Evolutionary conservation across 1,139 yeast species (phyloP), one percentile per base, ranked within the genome.

Genomic region (Saccharomyces uvarum): DNA sequence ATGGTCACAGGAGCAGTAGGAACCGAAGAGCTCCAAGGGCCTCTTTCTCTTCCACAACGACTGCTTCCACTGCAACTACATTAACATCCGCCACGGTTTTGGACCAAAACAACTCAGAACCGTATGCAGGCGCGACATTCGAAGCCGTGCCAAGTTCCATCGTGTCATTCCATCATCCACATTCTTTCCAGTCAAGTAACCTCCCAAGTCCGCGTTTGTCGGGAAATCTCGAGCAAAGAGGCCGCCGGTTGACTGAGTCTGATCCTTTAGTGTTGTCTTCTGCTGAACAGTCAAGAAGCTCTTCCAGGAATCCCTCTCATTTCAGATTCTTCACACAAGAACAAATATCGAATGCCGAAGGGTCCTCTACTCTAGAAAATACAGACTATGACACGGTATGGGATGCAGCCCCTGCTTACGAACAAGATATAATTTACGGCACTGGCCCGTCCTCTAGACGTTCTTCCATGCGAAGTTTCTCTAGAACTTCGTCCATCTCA

Each of bases 141-240:
- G 96, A 88, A 63, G 82, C 88, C 44, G 84, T 91, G 48, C 98
- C 99, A 0, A 86, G 96, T 26, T 88, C 97, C 0, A 86, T 89
- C 61, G 82, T 95, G 1, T 82, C 96, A 1, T 88, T 91, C 68
- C 97, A 89, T 67, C 95, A 88, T 63, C 72, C 80, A 68, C 72
- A 65, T 66, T 63, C 69, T 53, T 59, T 65, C 64, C 64, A 69
- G 70, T 56, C 68, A 59, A 66, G 72, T 65, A 62, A 52, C 53
- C 54, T 64, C 52, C 49, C 65, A 55, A 56, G 66, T 44, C 51
- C 64, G 31, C 49, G 65, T 52, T n/a, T 62, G 58, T 38, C 44
- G 24, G 44, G 44, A 16, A 38, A 38, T 6, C 24, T 38, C 11
- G 38, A 32, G 6, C 38, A 44, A 24, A 44, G 52, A 28, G 27